phyloP scores from a whole-genome alignment of 2,329 filamentous ascomycete genomes.

The Anisogramma anomala region DNA sequence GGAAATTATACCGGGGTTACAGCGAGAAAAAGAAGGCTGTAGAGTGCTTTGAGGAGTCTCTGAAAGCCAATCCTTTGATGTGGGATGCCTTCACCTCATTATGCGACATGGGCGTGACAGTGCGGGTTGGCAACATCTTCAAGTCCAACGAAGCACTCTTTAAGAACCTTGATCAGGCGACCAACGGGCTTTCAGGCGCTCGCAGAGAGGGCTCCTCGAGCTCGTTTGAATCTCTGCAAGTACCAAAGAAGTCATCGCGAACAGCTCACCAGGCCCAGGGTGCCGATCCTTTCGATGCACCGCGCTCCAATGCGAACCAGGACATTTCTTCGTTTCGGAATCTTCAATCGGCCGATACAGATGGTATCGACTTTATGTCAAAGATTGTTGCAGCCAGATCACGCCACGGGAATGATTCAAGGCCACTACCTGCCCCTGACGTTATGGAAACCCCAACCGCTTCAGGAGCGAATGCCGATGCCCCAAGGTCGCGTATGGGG shows the following conservation, averaged over 20 bases:
- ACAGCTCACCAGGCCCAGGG: conserved; percentile 23
- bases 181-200: conserved; percentile 23
- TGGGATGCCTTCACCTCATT: conserved; percentile 92
- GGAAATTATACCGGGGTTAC: conserved; percentile 74
- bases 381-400: conserved; percentile 42
- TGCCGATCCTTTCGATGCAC: conserved; percentile 41
- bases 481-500: conserved; percentile 22
- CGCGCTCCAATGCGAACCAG: conserved; percentile 29
- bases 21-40: conserved; percentile 76
- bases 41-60: conserved; percentile 73
- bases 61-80: conserved; percentile 89
- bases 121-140: conserved; percentile 80
- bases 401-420: conserved; percentile 30
- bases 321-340: conserved; percentile 30
- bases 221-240: conserved; percentile 27
- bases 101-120: conserved; percentile 73
- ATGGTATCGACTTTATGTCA: conserved; percentile 44
- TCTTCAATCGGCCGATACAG: conserved; percentile 29
- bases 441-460: conserved; percentile 52
- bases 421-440: conserved; percentile 34
- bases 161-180: conserved; percentile 34
- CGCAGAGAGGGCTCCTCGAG: conserved; percentile 26
- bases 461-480: conserved; percentile 30
- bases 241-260: conserved; percentile 20
- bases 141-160: conserved; percentile 50